These are phyloP conservation scores for Fomitopsis serialis DNA, from an alignment of 768 basidiomycete genomes.

Conservation along the genomic window DNA sequence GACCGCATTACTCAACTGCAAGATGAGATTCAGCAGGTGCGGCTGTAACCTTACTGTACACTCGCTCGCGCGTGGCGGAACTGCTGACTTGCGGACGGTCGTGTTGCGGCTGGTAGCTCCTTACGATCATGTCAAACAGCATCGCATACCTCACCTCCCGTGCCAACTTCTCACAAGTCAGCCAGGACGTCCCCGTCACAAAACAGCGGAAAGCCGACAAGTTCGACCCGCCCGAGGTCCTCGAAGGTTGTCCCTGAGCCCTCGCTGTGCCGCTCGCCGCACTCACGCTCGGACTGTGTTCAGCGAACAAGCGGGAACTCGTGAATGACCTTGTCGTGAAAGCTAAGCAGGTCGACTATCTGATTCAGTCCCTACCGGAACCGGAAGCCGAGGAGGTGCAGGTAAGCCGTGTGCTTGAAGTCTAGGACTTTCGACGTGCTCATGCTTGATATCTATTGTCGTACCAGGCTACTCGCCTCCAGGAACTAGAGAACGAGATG, in stretches of 20 bases:
- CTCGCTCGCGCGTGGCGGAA: background rate
- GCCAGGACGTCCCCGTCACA: constrained; percentile 76
- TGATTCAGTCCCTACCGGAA: constrained; percentile 74
- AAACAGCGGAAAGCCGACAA: constrained; percentile 71
- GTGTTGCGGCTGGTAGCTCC: constrained; percentile 42
- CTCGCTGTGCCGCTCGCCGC: background rate
- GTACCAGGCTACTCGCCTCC: constrained; percentile 57
- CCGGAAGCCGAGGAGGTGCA: constrained; percentile 77
- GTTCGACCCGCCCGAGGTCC: constrained; percentile 65
- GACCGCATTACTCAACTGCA: constrained; percentile 94
- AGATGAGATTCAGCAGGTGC: constrained; percentile 87
- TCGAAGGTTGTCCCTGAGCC: constrained; percentile 50
- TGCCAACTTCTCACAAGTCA: constrained; percentile 74
- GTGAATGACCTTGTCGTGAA: constrained; percentile 79
- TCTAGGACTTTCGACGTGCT: background rate
- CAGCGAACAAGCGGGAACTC: constrained; percentile 82
- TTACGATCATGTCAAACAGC: constrained; percentile 83
- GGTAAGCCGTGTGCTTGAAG: constrained; percentile 30
- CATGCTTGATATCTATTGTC: background rate
- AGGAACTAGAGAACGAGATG: constrained; percentile 67
- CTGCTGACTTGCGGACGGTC: too few species aligned
- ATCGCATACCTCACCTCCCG: constrained; percentile 74
- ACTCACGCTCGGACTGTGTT: background rate
- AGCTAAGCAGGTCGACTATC: constrained; percentile 83
- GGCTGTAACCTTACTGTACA: constrained; percentile 5